Percentiles rank a stretch among this genome's conserved stretches.
phyloP scores from a whole-genome alignment of 129 eudicot species.

The Chrysanthemum seticuspe region DNA sequence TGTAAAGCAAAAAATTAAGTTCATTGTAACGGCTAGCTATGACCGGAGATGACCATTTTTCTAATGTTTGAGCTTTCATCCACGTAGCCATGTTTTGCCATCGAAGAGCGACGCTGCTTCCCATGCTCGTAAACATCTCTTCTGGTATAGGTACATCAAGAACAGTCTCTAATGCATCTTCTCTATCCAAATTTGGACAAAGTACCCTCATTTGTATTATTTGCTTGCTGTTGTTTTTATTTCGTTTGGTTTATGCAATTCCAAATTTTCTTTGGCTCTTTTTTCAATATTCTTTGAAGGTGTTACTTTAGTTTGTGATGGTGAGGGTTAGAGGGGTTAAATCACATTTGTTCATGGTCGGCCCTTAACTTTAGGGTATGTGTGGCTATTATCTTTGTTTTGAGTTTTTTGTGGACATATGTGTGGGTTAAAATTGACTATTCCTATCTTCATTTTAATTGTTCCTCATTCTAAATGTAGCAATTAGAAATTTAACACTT shows the following conservation, averaged over 20 bases:
- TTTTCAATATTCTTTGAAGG: too few species aligned
- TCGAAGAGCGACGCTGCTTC: slow-evolving; percentile 54
- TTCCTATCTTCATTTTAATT: neutral
- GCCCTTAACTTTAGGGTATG: too few species aligned
- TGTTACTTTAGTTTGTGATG: too few species aligned
- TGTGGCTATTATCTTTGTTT: too few species aligned
- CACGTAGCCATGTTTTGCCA: slow-evolving; percentile 95
- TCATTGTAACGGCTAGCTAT: slow-evolving; percentile 74
- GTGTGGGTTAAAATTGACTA: slow-evolving; percentile 6
- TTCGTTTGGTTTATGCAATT: too few species aligned
- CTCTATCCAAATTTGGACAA: slow-evolving; percentile 49
- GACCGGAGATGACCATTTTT: slow-evolving; percentile 70
- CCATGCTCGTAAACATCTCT: slow-evolving; percentile 72
- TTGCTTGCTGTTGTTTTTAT: too few species aligned
- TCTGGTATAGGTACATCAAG: slow-evolving; percentile 88
- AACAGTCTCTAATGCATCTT: slow-evolving; percentile 75
- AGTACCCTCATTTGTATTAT: too few species aligned
- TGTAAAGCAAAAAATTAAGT: slow-evolving; percentile 62
- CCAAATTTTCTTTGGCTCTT: too few species aligned
- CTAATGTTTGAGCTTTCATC: slow-evolving; percentile 86
- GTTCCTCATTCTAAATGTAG: too few species aligned
- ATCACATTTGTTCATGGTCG: too few species aligned
- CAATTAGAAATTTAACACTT: too few species aligned
- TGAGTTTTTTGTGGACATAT: neutral
- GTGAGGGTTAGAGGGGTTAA: too few species aligned